Evolutionary conservation across 768 basidiomycete species (phyloP).

Genomic region (Psilocybe sp.): DNA sequence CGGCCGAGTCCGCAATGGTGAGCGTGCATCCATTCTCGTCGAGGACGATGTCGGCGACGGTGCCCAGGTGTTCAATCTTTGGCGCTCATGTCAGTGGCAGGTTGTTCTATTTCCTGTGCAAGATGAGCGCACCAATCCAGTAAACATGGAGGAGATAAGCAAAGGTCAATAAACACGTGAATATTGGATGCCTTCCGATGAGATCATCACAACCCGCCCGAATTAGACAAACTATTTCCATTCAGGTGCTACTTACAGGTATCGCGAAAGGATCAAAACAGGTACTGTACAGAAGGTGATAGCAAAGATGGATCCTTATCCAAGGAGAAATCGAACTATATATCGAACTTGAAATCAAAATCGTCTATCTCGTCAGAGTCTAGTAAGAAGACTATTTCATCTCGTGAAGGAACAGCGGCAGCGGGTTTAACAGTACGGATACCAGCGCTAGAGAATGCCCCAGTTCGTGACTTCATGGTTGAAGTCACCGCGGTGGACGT

Average conservation of each 20-base stretch:
- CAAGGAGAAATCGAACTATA: not conserved
- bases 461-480: too few species aligned
- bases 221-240: too few species aligned
- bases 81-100: not conserved
- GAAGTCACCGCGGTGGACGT: too few species aligned
- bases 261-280: too few species aligned
- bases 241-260: too few species aligned
- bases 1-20: slow-evolving; percentile 64
- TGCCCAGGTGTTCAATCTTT: slow-evolving; percentile 90
- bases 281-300: too few species aligned
- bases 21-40: slow-evolving; percentile 81
- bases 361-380: not conserved
- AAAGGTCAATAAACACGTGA: not conserved
- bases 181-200: too few species aligned
- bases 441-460: too few species aligned
- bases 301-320: too few species aligned
- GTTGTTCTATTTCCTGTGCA: too few species aligned
- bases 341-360: slow-evolving; percentile 8
- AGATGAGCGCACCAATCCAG: slow-evolving; percentile 60
- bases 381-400: not conserved
- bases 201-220: too few species aligned
- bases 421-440: not conserved
- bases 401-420: not conserved
- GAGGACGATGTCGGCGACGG: slow-evolving; percentile 57
- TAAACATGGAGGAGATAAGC: slow-evolving; percentile 56